These are phyloP conservation scores for Trichoderma reesei DNA, from an alignment of 495 filamentous ascomycete genomes.

Conservation along the genomic window DNA sequence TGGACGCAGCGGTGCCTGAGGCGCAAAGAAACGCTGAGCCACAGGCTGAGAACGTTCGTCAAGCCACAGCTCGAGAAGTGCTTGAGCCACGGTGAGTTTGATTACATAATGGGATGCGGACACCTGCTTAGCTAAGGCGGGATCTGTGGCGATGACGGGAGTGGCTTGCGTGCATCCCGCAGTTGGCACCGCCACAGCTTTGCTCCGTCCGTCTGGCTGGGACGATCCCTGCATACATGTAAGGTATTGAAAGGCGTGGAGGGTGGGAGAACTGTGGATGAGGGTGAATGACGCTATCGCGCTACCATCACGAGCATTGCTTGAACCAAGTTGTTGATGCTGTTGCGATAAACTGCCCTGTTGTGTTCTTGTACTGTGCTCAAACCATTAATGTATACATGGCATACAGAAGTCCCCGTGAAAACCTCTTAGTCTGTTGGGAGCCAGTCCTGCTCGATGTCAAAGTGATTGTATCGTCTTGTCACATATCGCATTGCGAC, in stretches of 20 bases:
- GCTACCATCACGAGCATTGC: too few species aligned
- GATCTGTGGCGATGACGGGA: not conserved
- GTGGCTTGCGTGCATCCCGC: slow-evolving; percentile 4
- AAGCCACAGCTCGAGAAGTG: not conserved
- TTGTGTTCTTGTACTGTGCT: too few species aligned
- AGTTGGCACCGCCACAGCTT: not conserved
- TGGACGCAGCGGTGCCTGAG: slow-evolving; percentile 9
- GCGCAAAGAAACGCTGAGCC: not conserved
- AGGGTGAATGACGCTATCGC: not conserved
- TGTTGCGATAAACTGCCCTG: too few species aligned
- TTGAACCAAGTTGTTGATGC: too few species aligned
- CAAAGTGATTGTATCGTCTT: too few species aligned
- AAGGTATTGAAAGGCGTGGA: not conserved
- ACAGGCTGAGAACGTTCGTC: not conserved
- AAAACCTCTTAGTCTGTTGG: too few species aligned
- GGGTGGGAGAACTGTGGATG: not conserved
- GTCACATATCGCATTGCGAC: too few species aligned
- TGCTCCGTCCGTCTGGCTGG: not conserved
- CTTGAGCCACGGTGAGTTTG: too few species aligned
- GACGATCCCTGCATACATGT: slow-evolving; percentile 8
- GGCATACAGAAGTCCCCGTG: too few species aligned
- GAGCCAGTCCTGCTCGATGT: too few species aligned
- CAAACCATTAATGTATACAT: too few species aligned
- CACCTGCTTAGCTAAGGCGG: not conserved
- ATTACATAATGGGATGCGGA: too few species aligned